These are phyloP conservation scores for Tardiomyces blankii DNA, from an alignment of 1,139 yeast species.

Conservation along the genomic window DNA sequence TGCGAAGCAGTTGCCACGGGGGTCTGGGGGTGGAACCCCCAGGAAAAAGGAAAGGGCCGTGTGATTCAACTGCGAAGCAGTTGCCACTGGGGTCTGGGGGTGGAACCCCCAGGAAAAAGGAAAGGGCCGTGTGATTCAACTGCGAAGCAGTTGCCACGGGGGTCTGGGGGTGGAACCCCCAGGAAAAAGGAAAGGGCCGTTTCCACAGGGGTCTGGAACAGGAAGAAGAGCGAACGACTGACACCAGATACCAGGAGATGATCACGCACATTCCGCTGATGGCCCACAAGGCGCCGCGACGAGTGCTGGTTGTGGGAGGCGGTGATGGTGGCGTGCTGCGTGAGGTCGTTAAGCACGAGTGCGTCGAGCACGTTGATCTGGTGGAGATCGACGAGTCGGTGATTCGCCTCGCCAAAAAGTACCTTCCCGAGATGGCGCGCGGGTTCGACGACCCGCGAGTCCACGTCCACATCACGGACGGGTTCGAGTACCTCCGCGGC, in stretches of 20 bases:
- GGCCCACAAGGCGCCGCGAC: conserved; percentile 85
- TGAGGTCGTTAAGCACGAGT: conserved; percentile 78
- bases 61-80: too few relatives aligned
- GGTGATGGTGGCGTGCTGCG: conserved; percentile 96
- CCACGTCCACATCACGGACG: conserved; percentile 77
- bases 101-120: too few relatives aligned
- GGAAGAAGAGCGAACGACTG: background rate
- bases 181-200: too few relatives aligned
- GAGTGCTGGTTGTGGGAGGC: conserved; percentile 86
- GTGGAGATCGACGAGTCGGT: conserved; percentile 92
- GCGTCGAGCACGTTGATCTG: conserved; percentile 75
- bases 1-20: too few relatives aligned
- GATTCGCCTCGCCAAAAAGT: conserved; percentile 68
- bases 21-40: too few relatives aligned
- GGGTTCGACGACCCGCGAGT: conserved; percentile 76
- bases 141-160: too few relatives aligned
- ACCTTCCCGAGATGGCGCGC: conserved; percentile 73
- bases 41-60: too few relatives aligned
- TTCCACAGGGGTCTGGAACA: too few relatives aligned
- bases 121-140: too few relatives aligned
- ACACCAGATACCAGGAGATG: conserved; percentile 67
- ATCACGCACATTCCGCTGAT: conserved; percentile 81
- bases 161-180: too few relatives aligned
- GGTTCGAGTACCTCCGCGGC: conserved; percentile 68
- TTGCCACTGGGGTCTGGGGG: too few relatives aligned